Conservation (phyloP, 306 rosid species). For the Prunus persica region DNA sequence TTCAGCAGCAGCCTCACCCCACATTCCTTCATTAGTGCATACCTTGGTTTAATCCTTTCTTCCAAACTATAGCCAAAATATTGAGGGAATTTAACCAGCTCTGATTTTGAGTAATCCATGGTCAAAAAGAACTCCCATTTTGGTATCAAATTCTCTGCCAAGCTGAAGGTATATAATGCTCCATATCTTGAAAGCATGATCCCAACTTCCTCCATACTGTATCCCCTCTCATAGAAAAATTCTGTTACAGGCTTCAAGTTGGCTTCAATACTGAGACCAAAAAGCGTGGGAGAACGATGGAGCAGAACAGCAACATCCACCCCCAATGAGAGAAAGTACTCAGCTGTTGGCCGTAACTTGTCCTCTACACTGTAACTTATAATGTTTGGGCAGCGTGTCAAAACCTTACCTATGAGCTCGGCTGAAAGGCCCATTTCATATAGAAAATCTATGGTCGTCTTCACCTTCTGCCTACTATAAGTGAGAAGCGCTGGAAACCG, state of each 20-base stretch:
- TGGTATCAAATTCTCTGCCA: conserved; percentile 58
- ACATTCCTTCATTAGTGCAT: conserved; percentile 50
- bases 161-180: conserved; percentile 67
- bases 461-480: conserved; percentile 74
- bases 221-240: conserved; percentile 75
- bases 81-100: conserved; percentile 83
- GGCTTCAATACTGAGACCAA: conserved; percentile 80
- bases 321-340: conserved; percentile 72
- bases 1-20: conserved; percentile 65
- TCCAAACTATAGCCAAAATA: conserved; percentile 82
- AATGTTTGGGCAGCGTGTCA: conserved; percentile 78
- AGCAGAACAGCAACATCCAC: conserved; percentile 75
- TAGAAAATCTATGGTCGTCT: conserved; percentile 53
- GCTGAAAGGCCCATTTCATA: conserved; percentile 66
- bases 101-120: conserved; percentile 62
- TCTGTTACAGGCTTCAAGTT: conserved; percentile 76
- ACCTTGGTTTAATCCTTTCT: conserved; percentile 82
- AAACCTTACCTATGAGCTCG: conserved; percentile 67
- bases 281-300: conserved; percentile 58
- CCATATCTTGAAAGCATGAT: conserved; percentile 83
- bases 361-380: conserved; percentile 81
- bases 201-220: conserved; percentile 62
- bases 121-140: conserved; percentile 87
- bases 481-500: conserved; percentile 83
- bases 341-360: conserved; percentile 78